Evolutionary conservation across 2,329 filamentous ascomycete species (phyloP).

Genomic region (Aurifilum marmelostoma): DNA sequence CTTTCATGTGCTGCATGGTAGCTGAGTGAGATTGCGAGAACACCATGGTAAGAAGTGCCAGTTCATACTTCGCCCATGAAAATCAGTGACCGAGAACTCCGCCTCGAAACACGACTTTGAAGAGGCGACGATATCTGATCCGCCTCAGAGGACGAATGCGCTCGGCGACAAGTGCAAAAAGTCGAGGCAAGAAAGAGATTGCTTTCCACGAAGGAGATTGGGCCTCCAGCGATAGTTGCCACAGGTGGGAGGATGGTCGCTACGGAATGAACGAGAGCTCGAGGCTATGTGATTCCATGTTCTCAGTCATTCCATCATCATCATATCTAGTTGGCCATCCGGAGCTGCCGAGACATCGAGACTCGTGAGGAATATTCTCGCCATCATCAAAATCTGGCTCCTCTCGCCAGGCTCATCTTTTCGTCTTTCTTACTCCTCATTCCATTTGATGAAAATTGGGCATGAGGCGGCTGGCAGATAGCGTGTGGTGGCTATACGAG

Average conservation of each 20-base stretch:
- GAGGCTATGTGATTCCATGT: background rate
- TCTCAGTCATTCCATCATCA: background rate
- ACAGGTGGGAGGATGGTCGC: background rate
- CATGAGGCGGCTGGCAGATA: conserved; percentile 1
- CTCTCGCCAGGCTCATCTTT: background rate
- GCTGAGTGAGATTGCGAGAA: background rate
- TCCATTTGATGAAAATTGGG: background rate
- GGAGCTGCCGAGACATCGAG: background rate
- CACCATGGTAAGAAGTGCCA: background rate
- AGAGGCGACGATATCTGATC: background rate
- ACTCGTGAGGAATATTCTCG: background rate
- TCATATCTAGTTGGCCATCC: background rate
- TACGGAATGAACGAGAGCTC: too few species aligned
- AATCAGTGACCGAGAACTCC: background rate
- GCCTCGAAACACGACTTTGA: background rate
- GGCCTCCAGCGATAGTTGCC: background rate
- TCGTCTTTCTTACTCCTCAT: too few species aligned
- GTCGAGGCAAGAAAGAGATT: background rate
- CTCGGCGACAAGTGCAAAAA: background rate
- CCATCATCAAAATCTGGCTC: background rate
- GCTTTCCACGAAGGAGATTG: background rate
- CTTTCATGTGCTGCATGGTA: background rate
- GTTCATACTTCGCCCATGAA: background rate
- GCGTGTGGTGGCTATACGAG: background rate
- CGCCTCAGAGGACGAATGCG: background rate